Evolutionary conservation across 2,329 filamentous ascomycete genomes (phyloP).

Genomic region (Penicillium brevicompactum): DNA sequence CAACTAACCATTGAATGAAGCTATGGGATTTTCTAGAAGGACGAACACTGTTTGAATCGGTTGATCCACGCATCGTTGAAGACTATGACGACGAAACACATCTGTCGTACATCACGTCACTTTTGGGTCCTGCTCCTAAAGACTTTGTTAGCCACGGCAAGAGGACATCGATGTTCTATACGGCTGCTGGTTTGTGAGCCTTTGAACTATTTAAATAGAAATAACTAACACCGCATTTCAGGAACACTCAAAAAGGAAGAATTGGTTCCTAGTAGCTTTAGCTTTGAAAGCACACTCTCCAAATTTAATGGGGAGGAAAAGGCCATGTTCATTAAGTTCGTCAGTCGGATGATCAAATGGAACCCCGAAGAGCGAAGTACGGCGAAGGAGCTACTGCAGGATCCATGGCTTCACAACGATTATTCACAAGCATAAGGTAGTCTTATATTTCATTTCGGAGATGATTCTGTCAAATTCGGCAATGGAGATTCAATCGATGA

Average conservation of each 20-base stretch:
- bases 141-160: conserved; percentile 30
- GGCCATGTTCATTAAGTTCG: conserved; percentile 33
- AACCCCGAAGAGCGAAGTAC: conserved; percentile 35
- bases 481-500: too few relatives aligned
- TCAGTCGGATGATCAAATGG: conserved; percentile 35
- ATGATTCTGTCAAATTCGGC: too few relatives aligned
- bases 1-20: conserved; percentile 12
- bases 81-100: conserved; percentile 32
- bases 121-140: conserved; percentile 32
- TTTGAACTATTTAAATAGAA: not conserved
- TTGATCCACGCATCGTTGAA: conserved; percentile 22
- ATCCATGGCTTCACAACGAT: conserved; percentile 34
- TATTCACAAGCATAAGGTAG: conserved; percentile 6
- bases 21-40: conserved; percentile 36
- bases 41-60: conserved; percentile 29
- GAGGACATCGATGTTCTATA: conserved; percentile 20
- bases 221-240: conserved; percentile 4
- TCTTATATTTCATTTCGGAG: not conserved
- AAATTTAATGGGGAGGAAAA: conserved; percentile 31
- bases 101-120: conserved; percentile 35
- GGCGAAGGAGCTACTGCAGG: conserved; percentile 32
- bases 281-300: conserved; percentile 16
- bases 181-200: conserved; percentile 6
- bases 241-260: conserved; percentile 12
- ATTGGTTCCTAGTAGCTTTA: conserved; percentile 8